These are phyloP conservation scores for Fusarium bactridioides DNA, from an alignment of 2,329 filamentous ascomycete genomes.

Conservation along the genomic window DNA sequence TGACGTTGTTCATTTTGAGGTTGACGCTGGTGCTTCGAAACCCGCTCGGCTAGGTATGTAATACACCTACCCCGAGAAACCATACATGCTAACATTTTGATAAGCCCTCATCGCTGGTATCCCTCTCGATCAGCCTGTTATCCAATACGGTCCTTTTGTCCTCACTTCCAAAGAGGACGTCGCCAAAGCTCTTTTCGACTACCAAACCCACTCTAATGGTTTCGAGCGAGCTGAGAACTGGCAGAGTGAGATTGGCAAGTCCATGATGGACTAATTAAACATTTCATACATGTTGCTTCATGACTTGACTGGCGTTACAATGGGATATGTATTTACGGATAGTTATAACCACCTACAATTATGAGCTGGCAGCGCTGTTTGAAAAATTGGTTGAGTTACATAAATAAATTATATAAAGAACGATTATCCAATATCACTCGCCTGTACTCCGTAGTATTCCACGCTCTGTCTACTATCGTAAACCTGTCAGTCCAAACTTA, in stretches of 20 bases:
- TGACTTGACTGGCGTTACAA: constrained; percentile 24
- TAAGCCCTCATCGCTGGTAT: constrained; percentile 77
- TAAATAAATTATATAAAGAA: neutral
- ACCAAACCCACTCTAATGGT: constrained; percentile 75
- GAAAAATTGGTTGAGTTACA: neutral
- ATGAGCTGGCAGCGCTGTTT: constrained; percentile 4
- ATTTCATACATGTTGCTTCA: neutral
- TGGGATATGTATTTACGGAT: neutral
- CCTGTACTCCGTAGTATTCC: too few species aligned
- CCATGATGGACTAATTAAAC: constrained; percentile 59
- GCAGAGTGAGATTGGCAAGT: constrained; percentile 87
- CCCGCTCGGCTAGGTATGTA: constrained; percentile 56
- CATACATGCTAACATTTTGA: neutral
- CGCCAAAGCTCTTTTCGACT: constrained; percentile 79
- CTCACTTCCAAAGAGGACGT: constrained; percentile 75
- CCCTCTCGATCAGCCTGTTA: constrained; percentile 80
- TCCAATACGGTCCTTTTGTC: constrained; percentile 90
- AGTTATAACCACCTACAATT: neutral
- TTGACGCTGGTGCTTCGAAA: constrained; percentile 70
- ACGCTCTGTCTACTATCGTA: neutral
- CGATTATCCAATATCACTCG: neutral
- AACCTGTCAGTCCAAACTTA: neutral
- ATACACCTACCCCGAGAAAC: neutral
- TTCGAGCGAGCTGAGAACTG: constrained; percentile 83
- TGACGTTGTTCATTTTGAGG: constrained; percentile 76